phyloP scores from a whole-genome alignment of 2,329 filamentous ascomycete species.

The Trichocomaceae sp. region DNA sequence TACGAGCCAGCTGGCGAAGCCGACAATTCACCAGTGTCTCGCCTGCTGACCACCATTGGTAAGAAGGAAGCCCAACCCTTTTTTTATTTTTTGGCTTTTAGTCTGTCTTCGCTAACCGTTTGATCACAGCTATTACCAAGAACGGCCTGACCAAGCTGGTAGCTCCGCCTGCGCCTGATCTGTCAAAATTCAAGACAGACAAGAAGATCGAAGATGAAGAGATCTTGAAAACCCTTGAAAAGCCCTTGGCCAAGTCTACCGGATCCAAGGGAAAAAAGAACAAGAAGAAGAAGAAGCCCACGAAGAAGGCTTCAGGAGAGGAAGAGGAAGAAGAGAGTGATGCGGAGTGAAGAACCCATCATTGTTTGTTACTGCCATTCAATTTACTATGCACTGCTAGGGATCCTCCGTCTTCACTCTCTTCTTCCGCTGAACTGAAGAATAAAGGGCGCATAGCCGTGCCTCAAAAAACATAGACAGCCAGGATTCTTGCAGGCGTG shows the following conservation, averaged over 20 bases:
- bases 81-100: slow-evolving; percentile 1
- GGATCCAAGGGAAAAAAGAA: slow-evolving; percentile 75
- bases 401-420: background rate
- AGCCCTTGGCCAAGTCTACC: slow-evolving; percentile 57
- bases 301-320: slow-evolving; percentile 30
- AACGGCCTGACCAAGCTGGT: slow-evolving; percentile 87
- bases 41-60: slow-evolving; percentile 89
- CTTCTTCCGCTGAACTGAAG: background rate
- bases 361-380: slow-evolving; percentile 9
- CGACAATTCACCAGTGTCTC: slow-evolving; percentile 74
- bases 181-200: slow-evolving; percentile 81
- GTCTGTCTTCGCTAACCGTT: slow-evolving; percentile 20
- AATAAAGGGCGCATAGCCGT: background rate
- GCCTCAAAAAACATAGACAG: background rate
- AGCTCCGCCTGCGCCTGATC: slow-evolving; percentile 66
- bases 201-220: slow-evolving; percentile 97
- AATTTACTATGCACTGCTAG: slow-evolving; percentile 8
- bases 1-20: slow-evolving; percentile 96
- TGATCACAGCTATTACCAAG: slow-evolving; percentile 79
- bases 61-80: slow-evolving; percentile 43
- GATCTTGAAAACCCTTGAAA: slow-evolving; percentile 80
- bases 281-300: slow-evolving; percentile 81
- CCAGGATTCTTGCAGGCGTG: slow-evolving; percentile 3
- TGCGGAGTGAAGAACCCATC: slow-evolving; percentile 33
- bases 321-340: slow-evolving; percentile 33